Conservation (phyloP, 768 basidiomycete genomes). For the Podaxis sp. region DNA sequence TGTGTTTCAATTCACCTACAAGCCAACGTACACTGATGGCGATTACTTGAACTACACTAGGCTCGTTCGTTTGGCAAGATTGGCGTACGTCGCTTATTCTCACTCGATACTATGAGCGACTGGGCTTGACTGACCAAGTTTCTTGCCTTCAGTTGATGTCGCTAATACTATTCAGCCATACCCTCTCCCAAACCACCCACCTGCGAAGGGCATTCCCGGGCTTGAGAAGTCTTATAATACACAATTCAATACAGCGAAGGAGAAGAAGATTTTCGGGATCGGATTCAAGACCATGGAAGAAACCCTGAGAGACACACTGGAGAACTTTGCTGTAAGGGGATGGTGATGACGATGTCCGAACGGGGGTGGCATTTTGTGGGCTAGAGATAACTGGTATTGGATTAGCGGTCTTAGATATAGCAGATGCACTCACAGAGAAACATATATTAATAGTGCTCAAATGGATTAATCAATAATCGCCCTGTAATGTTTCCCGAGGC, state of each 20-base stretch:
- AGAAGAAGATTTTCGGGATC: conserved; percentile 30
- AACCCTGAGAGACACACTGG: conserved; percentile 30
- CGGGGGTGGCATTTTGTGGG: too few relatives aligned
- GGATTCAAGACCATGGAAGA: conserved; percentile 30
- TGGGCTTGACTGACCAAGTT: background rate
- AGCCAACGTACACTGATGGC: background rate
- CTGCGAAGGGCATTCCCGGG: conserved; percentile 30
- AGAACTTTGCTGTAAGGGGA: conserved; percentile 32
- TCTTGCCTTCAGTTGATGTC: conserved; percentile 27
- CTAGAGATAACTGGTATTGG: too few relatives aligned
- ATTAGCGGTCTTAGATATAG: too few relatives aligned
- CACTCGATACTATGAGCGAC: background rate
- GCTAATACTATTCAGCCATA: conserved; percentile 27
- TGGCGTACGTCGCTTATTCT: conserved; percentile 27
- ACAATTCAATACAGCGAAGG: conserved; percentile 28
- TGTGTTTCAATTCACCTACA: conserved; percentile 9
- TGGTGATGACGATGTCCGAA: conserved; percentile 23
- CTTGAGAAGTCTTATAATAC: conserved; percentile 20
- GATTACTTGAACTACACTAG: conserved; percentile 8
- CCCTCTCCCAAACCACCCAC: conserved; percentile 23
- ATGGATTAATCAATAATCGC: too few relatives aligned
- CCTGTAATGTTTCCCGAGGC: too few relatives aligned
- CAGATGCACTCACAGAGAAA: too few relatives aligned
- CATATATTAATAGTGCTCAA: too few relatives aligned
- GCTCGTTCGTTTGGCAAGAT: conserved; percentile 33